Percentiles rank a stretch among this genome's conserved stretches.
Conservation (phyloP, 2,329 filamentous ascomycete genomes). For the Sordariomycetes sp. region DNA sequence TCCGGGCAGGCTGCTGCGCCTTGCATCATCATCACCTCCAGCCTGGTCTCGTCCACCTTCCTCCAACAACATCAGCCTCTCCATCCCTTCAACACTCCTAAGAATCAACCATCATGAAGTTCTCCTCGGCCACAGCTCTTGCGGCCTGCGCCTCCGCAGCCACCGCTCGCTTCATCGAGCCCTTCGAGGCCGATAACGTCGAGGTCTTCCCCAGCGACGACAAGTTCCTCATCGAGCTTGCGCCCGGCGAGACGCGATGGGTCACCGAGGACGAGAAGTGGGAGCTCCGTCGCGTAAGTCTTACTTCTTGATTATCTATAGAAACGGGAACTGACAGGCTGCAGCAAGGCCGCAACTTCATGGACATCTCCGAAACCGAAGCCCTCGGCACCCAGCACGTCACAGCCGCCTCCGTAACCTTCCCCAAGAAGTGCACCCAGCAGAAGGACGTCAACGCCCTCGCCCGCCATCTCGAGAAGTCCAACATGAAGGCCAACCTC, state of each 20-base stretch:
- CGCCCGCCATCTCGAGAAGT: constrained; percentile 60
- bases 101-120: constrained; percentile 34
- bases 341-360: constrained; percentile 78
- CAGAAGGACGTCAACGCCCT: constrained; percentile 60
- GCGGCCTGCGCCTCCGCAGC: constrained; percentile 45
- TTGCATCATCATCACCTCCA: constrained; percentile 1
- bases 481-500: constrained; percentile 68
- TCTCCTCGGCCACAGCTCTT: constrained; percentile 41
- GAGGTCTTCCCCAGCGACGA: constrained; percentile 30
- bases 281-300: constrained; percentile 69
- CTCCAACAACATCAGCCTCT: background rate
- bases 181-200: constrained; percentile 39
- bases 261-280: constrained; percentile 94
- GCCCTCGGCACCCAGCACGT: constrained; percentile 41
- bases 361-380: constrained; percentile 78
- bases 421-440: constrained; percentile 56
- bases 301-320: background rate
- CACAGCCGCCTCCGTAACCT: constrained; percentile 36
- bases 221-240: constrained; percentile 68
- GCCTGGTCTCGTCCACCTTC: background rate
- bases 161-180: constrained; percentile 47
- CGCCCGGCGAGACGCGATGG: constrained; percentile 76
- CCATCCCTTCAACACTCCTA: background rate
- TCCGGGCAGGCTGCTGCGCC: constrained; percentile 1
- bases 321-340: background rate